These are phyloP conservation scores for Arabis alpina DNA, from an alignment of 345 rosid genomes.

Conservation along the genomic window DNA sequence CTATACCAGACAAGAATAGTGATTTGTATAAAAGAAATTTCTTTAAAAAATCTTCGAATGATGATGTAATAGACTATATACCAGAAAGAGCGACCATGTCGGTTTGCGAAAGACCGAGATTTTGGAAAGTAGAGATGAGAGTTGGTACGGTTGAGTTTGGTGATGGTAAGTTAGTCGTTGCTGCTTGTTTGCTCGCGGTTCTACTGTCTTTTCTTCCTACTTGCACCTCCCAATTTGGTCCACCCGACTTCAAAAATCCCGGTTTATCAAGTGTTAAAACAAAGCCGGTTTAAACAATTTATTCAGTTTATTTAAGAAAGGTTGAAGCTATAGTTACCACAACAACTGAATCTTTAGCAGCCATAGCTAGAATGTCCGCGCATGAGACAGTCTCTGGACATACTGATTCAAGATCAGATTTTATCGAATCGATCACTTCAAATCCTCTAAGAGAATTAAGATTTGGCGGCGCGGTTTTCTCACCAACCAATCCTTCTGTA, in stretches of 20 bases:
- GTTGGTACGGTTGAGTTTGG: constrained; percentile 70
- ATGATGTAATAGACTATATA: constrained; percentile 22
- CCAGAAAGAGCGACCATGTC: constrained; percentile 87
- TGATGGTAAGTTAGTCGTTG: constrained; percentile 62
- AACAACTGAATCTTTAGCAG: constrained; percentile 79
- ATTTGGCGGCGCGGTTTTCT: constrained; percentile 83
- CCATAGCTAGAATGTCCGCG: constrained; percentile 84
- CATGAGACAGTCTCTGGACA: constrained; percentile 87
- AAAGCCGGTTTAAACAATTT: not conserved
- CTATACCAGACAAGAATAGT: constrained; percentile 52
- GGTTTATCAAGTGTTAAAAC: not conserved
- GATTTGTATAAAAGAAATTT: too few relatives aligned
- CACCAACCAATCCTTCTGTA: constrained; percentile 58
- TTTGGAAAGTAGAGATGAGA: constrained; percentile 64
- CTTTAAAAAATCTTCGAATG: too few relatives aligned
- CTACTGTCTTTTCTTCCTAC: constrained; percentile 77
- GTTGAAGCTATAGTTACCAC: constrained; percentile 46
- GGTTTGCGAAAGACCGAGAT: constrained; percentile 63
- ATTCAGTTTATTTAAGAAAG: not conserved
- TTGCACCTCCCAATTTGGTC: constrained; percentile 86
- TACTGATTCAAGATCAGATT: constrained; percentile 65
- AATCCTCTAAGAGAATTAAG: constrained; percentile 85
- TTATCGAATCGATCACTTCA: constrained; percentile 73
- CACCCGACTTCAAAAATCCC: constrained; percentile 64
- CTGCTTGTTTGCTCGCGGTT: constrained; percentile 69